Conservation (phyloP, 352 stramenopile species). For the Pythium sukuiense region DNA sequence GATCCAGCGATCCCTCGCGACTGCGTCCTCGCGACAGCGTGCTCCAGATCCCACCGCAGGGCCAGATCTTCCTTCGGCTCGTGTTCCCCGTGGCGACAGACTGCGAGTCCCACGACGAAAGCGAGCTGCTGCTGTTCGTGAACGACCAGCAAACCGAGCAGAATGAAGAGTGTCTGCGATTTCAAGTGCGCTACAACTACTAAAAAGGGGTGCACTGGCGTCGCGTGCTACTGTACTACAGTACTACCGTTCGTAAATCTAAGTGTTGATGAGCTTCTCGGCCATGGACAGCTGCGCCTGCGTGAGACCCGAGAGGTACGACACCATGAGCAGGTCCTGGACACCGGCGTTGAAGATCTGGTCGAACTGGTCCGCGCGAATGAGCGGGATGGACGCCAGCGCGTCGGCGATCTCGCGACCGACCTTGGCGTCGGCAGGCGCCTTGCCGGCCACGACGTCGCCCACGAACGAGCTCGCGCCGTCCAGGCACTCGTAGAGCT, state of each 20-base stretch:
- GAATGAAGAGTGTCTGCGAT: conserved; percentile 93
- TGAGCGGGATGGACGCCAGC: conserved; percentile 92
- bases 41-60: conserved; percentile 49
- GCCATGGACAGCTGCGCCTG: conserved; percentile 97
- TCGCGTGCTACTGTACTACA: background rate
- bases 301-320: conserved; percentile 97
- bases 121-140: conserved; percentile 90
- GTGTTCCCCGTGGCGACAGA: conserved; percentile 31
- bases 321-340: conserved; percentile 99
- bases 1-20: conserved; percentile 72
- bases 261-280: conserved; percentile 96
- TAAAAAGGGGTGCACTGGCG: conserved; percentile 2
- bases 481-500: conserved; percentile 92
- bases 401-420: conserved; percentile 93
- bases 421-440: conserved; percentile 83
- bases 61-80: conserved; percentile 57
- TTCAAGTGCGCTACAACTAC: conserved; percentile 72
- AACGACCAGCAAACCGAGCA: conserved; percentile 90
- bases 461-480: conserved; percentile 88
- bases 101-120: background rate
- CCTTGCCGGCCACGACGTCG: conserved; percentile 85
- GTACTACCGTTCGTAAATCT: conserved; percentile 26
- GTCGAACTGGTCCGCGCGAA: conserved; percentile 94
- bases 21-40: conserved; percentile 73
- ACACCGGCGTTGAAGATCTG: conserved; percentile 96